These are phyloP conservation scores for Botrytis tulipae DNA, from an alignment of 2,329 filamentous ascomycete genomes.

Conservation along the genomic window DNA sequence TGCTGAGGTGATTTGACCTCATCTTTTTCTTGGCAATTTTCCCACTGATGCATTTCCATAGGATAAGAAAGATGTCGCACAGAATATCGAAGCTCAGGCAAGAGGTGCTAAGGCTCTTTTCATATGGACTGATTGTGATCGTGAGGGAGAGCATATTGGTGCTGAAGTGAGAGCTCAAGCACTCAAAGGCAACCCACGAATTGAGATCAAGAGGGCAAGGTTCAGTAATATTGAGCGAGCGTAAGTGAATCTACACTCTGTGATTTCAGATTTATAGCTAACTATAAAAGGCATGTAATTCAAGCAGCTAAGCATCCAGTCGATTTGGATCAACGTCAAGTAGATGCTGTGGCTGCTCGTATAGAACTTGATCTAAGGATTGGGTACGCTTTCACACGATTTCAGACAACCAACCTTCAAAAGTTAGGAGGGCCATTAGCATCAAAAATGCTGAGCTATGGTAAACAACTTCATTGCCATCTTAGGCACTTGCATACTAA, in stretches of 20 bases:
- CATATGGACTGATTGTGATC: conserved; percentile 99
- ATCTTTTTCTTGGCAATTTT: neutral
- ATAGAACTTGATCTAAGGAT: conserved; percentile 93
- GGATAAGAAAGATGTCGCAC: conserved; percentile 77
- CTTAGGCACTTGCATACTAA: neutral
- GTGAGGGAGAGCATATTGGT: conserved; percentile 95
- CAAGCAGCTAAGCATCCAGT: conserved; percentile 76
- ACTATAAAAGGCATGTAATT: conserved; percentile 69
- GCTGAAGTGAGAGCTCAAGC: conserved; percentile 85
- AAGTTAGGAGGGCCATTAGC: conserved; percentile 63
- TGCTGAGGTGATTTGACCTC: conserved; percentile 53
- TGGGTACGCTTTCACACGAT: conserved; percentile 87
- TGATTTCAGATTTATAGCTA: neutral
- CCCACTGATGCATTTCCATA: conserved; percentile 40
- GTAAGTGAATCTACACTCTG: conserved; percentile 47
- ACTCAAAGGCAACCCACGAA: conserved; percentile 64
- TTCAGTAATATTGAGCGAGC: conserved; percentile 97
- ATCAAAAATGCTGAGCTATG: conserved; percentile 69
- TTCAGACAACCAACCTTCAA: conserved; percentile 78
- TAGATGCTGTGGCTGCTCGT: conserved; percentile 80
- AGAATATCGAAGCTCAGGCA: conserved; percentile 82
- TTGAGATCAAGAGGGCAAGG: conserved; percentile 79
- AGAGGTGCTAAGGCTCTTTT: conserved; percentile 71
- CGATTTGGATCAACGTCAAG: conserved; percentile 78
- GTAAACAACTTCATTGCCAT: conserved; percentile 45